A percentile compares a stretch with the other conserved stretches of the same genome.
Conservation (phyloP, 495 filamentous ascomycete genomes). For the Talaromyces adpressus region DNA sequence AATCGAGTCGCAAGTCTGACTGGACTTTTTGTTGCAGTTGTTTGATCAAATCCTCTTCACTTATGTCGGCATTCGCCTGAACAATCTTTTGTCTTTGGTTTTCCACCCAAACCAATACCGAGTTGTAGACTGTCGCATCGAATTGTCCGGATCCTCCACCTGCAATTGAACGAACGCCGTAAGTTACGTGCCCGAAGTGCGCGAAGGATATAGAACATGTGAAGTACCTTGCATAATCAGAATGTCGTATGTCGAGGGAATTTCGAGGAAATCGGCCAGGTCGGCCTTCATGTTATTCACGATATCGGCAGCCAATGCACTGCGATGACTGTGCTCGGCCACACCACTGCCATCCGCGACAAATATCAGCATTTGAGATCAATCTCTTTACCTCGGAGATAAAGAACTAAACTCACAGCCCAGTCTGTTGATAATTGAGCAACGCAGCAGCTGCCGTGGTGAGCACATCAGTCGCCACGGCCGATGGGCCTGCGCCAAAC, state of each 20-base stretch:
- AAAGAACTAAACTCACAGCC: constrained; percentile 50
- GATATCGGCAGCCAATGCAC: constrained; percentile 63
- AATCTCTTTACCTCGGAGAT: neutral
- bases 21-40: constrained; percentile 56
- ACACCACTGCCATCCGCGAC: constrained; percentile 21
- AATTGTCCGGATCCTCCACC: constrained; percentile 76
- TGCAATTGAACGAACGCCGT: neutral
- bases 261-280: constrained; percentile 61
- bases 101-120: constrained; percentile 75
- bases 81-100: constrained; percentile 26
- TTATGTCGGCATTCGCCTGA: constrained; percentile 24
- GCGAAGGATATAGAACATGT: neutral
- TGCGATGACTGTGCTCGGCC: constrained; percentile 86
- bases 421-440: constrained; percentile 74
- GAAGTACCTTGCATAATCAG: constrained; percentile 62
- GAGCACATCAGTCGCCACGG: constrained; percentile 50
- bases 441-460: constrained; percentile 40
- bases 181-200: neutral
- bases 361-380: neutral
- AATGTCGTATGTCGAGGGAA: constrained; percentile 70
- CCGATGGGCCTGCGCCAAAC: constrained; percentile 83
- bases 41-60: constrained; percentile 47
- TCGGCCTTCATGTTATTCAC: constrained; percentile 58
- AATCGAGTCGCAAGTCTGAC: constrained; percentile 70
- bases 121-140: constrained; percentile 71